phyloP scores from a whole-genome alignment of 768 basidiomycete species.

The Pulveroboletus ravenelii region DNA sequence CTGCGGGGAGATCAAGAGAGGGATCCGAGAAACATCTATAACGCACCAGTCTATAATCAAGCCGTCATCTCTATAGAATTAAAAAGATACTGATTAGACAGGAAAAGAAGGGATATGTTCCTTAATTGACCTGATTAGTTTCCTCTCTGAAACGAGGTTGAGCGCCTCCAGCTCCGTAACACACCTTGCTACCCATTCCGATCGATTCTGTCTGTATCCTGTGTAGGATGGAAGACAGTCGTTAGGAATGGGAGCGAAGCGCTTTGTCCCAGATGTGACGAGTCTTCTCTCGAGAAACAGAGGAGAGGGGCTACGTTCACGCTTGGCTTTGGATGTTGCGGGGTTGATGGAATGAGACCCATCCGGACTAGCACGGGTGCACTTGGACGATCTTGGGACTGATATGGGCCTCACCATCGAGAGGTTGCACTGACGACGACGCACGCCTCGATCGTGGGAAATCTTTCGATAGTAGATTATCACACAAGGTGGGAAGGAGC shows the following conservation, averaged over 20 bases:
- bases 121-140: constrained; percentile 25
- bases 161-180: constrained; percentile 17
- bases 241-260: constrained; percentile 25
- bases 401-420: constrained; percentile 1
- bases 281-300: constrained; percentile 11
- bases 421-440: too few species aligned
- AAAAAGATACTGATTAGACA: neutral
- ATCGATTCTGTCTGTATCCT: constrained; percentile 19
- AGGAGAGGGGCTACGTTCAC: constrained; percentile 20
- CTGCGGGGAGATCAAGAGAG: constrained; percentile 13
- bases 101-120: neutral
- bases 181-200: constrained; percentile 18
- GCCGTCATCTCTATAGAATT: constrained; percentile 25
- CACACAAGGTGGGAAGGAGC: too few species aligned
- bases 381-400: constrained; percentile 14
- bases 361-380: neutral
- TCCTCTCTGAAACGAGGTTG: constrained; percentile 22
- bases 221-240: constrained; percentile 21
- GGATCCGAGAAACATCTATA: neutral
- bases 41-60: constrained; percentile 29
- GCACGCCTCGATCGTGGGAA: constrained; percentile 1
- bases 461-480: too few species aligned
- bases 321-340: constrained; percentile 11
- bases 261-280: constrained; percentile 25
- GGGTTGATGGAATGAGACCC: neutral